Evolutionary conservation across 768 basidiomycete species (phyloP), one percentile per base, ranked within the genome.

Genomic region (Kondoa subrosea): DNA sequence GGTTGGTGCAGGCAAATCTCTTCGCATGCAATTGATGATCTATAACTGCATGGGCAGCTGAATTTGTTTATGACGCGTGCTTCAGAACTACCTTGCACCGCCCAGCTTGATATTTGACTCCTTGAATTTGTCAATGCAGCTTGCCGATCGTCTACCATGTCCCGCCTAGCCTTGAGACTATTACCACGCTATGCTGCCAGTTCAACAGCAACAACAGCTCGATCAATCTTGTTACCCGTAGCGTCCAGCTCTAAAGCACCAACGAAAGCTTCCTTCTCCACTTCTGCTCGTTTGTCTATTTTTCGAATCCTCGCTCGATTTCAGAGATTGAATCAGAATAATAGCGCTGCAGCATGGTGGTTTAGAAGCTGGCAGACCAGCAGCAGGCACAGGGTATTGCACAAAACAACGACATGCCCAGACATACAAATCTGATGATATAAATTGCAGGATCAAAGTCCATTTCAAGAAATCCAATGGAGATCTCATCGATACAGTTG

Each of bases 391-490:
- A 50, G 40, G 40, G 40, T 50, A 21, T 50, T 50, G 40, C 40
- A 50, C 21, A 8, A 8, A 61, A 12, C 59, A 25, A 61, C 12
- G 59, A 27, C 59, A 61, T n/a, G 59, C 59, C 12, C 33, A 8
- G 26, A 25, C 34, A n/a, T n/a, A n/a, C n/a, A n/a, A n/a, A n/a
- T n/a, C n/a, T n/a, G n/a, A n/a, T n/a, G n/a, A n/a, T n/a, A n/a
- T n/a, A n/a, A n/a, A n/a, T n/a, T n/a, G n/a, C 40, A 50, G 40
- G 21, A 67, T 69, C 69, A 69, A 69, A 57, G 64, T 69, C 17
- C 66, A 88, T 75, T 99, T 93, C 81, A 85, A 87, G 70, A 90
- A 93, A 76, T 81, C 89, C 8, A 89, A 89, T 73, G 93, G 91
- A 2, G 81, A 81, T 33, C 80, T 82, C n/a, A 80, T 95, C 57